Percentiles rank a stretch among this genome's conserved stretches.
phyloP scores from a whole-genome alignment of 2,329 filamentous ascomycete species.

The Beauveria sp. region DNA sequence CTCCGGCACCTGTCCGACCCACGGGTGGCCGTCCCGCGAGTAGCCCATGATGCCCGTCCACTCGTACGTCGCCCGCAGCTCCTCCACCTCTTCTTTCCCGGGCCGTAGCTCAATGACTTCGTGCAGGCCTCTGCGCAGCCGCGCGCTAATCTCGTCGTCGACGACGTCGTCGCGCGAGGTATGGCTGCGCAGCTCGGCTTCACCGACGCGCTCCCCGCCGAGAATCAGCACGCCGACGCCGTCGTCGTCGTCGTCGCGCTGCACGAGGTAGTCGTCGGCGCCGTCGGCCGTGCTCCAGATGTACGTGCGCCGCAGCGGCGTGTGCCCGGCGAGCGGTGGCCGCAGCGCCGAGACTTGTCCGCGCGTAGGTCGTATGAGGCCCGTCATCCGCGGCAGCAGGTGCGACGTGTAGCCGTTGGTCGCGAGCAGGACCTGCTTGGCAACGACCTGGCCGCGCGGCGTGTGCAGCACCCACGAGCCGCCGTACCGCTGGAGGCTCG shows the following conservation, averaged over 20 bases:
- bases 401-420: constrained; percentile 80
- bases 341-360: constrained; percentile 64
- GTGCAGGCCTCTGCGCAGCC: constrained; percentile 42
- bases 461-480: constrained; percentile 57
- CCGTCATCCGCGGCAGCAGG: constrained; percentile 60
- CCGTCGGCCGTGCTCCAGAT: constrained; percentile 43
- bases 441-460: constrained; percentile 55
- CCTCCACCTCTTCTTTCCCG: constrained; percentile 30
- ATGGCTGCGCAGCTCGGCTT: constrained; percentile 38
- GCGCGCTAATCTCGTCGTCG: constrained; percentile 47
- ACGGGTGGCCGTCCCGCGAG: constrained; percentile 58
- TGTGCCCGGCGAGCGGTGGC: constrained; percentile 45
- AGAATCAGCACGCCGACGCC: constrained; percentile 53
- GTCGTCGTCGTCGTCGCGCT: constrained; percentile 46
- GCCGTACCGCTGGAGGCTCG: constrained; percentile 32
- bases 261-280: constrained; percentile 63
- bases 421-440: constrained; percentile 63
- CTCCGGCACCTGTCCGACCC: constrained; percentile 60
- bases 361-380: constrained; percentile 68
- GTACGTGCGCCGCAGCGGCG: constrained; percentile 49
- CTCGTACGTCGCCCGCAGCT: constrained; percentile 48
- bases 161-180: constrained; percentile 52
- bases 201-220: constrained; percentile 59
- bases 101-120: constrained; percentile 34
- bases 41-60: constrained; percentile 83